Conservation (phyloP, 805 yeast genomes). For the Wickerhamiella kazuoi region DNA sequence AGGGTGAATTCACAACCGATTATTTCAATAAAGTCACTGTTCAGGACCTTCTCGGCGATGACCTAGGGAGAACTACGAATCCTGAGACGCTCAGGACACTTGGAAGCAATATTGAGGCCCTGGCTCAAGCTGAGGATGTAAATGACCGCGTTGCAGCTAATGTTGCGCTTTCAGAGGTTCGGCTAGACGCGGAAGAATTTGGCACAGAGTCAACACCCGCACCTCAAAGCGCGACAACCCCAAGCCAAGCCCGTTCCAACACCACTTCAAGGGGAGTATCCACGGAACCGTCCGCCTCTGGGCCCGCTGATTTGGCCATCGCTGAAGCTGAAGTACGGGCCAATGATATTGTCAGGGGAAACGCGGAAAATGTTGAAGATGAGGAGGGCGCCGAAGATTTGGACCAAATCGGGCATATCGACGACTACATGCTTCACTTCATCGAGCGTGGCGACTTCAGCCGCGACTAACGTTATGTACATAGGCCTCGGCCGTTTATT, state of each 20-base stretch:
- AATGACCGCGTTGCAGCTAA: slow-evolving; percentile 63
- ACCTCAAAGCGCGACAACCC: slow-evolving; percentile 4
- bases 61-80: slow-evolving; percentile 22
- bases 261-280: not conserved
- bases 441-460: slow-evolving; percentile 51
- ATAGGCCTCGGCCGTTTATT: not conserved
- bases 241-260: slow-evolving; percentile 8
- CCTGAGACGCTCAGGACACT: slow-evolving; percentile 16
- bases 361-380: slow-evolving; percentile 30
- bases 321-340: slow-evolving; percentile 9
- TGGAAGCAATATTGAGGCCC: slow-evolving; percentile 26
- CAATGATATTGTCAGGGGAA: slow-evolving; percentile 19
- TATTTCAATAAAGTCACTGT: slow-evolving; percentile 79
- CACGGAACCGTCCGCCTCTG: not conserved
- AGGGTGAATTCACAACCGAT: slow-evolving; percentile 96
- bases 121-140: slow-evolving; percentile 91
- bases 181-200: slow-evolving; percentile 74
- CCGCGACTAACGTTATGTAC: not conserved
- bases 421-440: slow-evolving; percentile 87
- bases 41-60: slow-evolving; percentile 62
- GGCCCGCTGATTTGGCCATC: slow-evolving; percentile 1
- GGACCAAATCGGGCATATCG: slow-evolving; percentile 53
- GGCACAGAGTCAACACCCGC: not conserved
- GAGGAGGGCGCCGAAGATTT: slow-evolving; percentile 27
- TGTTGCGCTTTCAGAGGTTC: slow-evolving; percentile 71